Conservation (phyloP, 192 early-diverging fungal species). For the Rhizoclosmatium sp. region DNA sequence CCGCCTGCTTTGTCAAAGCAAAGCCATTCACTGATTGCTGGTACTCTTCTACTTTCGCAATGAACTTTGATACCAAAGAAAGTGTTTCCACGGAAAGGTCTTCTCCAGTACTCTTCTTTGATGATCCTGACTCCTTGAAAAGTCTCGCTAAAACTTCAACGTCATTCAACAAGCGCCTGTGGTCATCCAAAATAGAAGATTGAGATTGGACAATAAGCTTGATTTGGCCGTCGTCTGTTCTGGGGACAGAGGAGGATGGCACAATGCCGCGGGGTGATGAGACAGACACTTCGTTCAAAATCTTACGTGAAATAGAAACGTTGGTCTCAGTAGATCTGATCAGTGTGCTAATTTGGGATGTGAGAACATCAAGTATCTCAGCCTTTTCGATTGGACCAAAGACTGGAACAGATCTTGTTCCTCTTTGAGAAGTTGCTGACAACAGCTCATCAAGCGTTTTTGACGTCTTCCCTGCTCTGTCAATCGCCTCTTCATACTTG, state of each 20-base stretch:
- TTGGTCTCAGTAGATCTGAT: slow-evolving; percentile 36
- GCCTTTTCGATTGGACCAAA: slow-evolving; percentile 15
- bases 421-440: neutral
- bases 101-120: neutral
- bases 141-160: slow-evolving; percentile 27
- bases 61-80: slow-evolving; percentile 26
- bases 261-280: neutral
- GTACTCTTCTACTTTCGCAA: slow-evolving; percentile 40
- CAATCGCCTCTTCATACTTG: slow-evolving; percentile 33
- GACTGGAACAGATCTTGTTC: neutral
- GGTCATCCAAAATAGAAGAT: slow-evolving; percentile 33
- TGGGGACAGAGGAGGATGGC: neutral
- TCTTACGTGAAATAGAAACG: slow-evolving; percentile 34
- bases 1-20: slow-evolving; percentile 32
- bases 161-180: slow-evolving; percentile 34
- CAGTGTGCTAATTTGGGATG: slow-evolving; percentile 32
- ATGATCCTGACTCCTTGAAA: slow-evolving; percentile 28
- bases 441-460: slow-evolving; percentile 37
- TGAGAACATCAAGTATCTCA: slow-evolving; percentile 29
- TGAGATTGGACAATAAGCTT: slow-evolving; percentile 36
- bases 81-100: slow-evolving; percentile 14
- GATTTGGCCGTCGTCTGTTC: slow-evolving; percentile 25
- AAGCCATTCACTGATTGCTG: slow-evolving; percentile 32
- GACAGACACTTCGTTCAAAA: slow-evolving; percentile 33
- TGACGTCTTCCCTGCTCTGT: slow-evolving; percentile 32